A percentile compares a stretch with the other conserved stretches of the same genome.
phyloP scores from a whole-genome alignment of 1,139 yeast genomes.

The Arxiozyma heterogenica region DNA sequence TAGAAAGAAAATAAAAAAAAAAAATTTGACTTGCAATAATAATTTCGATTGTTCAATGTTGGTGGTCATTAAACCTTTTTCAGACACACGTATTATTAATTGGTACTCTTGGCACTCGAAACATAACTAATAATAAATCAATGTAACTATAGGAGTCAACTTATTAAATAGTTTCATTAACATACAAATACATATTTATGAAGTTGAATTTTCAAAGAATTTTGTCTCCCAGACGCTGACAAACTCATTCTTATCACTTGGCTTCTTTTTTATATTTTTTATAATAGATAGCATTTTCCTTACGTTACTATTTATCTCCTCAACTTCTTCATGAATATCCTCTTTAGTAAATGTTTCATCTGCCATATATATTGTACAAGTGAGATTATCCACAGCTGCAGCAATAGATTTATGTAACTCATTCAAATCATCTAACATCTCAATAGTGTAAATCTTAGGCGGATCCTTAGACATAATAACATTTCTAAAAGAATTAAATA shows the following conservation, averaged over 20 bases:
- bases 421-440: constrained; percentile 25
- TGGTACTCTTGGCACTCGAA: too few relatives aligned
- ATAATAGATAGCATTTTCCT: constrained; percentile 16
- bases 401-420: constrained; percentile 26
- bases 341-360: constrained; percentile 16
- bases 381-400: constrained; percentile 30
- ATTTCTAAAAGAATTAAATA: constrained; percentile 47
- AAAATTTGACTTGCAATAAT: too few relatives aligned
- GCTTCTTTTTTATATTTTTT: constrained; percentile 19
- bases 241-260: constrained; percentile 26
- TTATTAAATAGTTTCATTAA: background rate
- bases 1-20: too few relatives aligned
- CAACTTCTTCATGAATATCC: constrained; percentile 15
- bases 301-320: constrained; percentile 12
- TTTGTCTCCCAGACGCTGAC: constrained; percentile 28
- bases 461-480: constrained; percentile 38
- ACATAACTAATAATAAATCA: too few relatives aligned
- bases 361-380: constrained; percentile 30
- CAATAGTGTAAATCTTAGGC: constrained; percentile 12
- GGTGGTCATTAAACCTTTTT: background rate
- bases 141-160: too few relatives aligned
- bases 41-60: too few relatives aligned
- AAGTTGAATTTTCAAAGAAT: constrained; percentile 14
- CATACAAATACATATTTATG: background rate
- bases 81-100: too few relatives aligned